Evolutionary conservation across 2,329 filamentous ascomycete genomes (phyloP).

Genomic region (Ilyonectria mors-panacis): DNA sequence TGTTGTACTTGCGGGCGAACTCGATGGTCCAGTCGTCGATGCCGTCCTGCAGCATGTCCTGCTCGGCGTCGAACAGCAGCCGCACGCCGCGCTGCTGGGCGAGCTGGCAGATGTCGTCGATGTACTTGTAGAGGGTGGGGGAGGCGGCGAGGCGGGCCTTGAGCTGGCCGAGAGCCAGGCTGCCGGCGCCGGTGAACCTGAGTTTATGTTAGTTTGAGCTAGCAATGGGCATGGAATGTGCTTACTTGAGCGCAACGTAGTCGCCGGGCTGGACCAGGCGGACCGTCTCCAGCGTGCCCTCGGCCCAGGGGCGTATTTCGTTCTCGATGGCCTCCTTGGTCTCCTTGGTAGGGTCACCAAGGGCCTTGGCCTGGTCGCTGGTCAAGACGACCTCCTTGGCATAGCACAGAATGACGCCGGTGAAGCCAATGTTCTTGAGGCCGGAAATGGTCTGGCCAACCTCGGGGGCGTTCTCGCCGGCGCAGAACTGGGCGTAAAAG

Average conservation of each 20-base stretch:
- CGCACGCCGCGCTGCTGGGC: slow-evolving; percentile 78
- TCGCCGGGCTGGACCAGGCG: slow-evolving; percentile 74
- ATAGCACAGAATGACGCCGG: slow-evolving; percentile 88
- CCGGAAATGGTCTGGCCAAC: slow-evolving; percentile 75
- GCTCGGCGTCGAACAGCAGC: slow-evolving; percentile 89
- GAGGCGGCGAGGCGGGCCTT: slow-evolving; percentile 74
- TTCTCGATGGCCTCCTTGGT: slow-evolving; percentile 64
- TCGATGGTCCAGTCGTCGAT: slow-evolving; percentile 85
- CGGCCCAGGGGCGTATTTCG: slow-evolving; percentile 80
- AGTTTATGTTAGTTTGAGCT: neutral
- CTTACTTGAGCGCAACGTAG: slow-evolving; percentile 76
- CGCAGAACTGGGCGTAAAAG: slow-evolving; percentile 93
- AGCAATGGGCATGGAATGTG: neutral
- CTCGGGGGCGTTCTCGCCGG: slow-evolving; percentile 80
- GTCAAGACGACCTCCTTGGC: slow-evolving; percentile 84
- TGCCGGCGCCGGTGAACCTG: slow-evolving; percentile 86
- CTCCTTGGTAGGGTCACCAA: slow-evolving; percentile 63
- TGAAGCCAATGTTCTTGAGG: slow-evolving; percentile 83
- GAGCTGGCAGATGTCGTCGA: slow-evolving; percentile 81
- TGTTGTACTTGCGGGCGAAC: slow-evolving; percentile 86
- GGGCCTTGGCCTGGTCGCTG: slow-evolving; percentile 64
- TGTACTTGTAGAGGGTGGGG: slow-evolving; percentile 75
- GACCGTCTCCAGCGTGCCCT: slow-evolving; percentile 83
- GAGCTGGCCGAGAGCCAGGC: slow-evolving; percentile 78
- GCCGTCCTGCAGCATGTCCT: slow-evolving; percentile 82